Evolutionary conservation across 2,329 filamentous ascomycete genomes (phyloP), one percentile per base, ranked within the genome.

Genomic region (Colletotrichum orchidophilum): DNA sequence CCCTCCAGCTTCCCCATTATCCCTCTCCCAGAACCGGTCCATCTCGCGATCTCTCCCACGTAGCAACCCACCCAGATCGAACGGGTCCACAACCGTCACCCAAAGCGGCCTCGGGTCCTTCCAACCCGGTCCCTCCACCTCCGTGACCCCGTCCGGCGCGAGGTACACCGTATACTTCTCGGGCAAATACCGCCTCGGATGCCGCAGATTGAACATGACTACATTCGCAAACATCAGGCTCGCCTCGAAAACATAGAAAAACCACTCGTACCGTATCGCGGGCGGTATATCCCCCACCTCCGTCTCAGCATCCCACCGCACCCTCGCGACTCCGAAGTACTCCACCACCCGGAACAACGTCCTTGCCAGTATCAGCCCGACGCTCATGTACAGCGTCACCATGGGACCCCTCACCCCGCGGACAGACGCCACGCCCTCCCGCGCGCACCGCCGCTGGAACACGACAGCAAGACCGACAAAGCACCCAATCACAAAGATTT

Each of bases 301-400:
- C 58, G 84, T 79, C 3, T 77, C 79, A 9, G 82, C 76, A 7
- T 80, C 80, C 26, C 81, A 79, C 27, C 85, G 79, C 13, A 85
- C 77, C 29, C 78, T 74, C 0, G 84, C 80, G n/a, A 86, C 76
- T 61, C 81, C 83, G 73, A 89, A 90, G 79, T 88, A 90, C 78
- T 91, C 88, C n/a, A 89, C 82, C 0, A 87, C 82, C 8, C 89
- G 85, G 76, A 85, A 91, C 66, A 91, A 83, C 65, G 88, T 91
- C 26, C 89, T 85, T 1, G 82, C 77, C 7, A 86, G 78, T 68
- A 91, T 86, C 54, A 90, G 79, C 0, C 75, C 65, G 11, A 84
- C 84, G 70, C 84, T 87, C 46, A 79, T 75, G 75, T 90, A 91
- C 2, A 91, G 81, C 12, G 85, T 87, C 61, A 80, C 75, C 5